These are phyloP conservation scores for Cercospora citrullina DNA, from an alignment of 2,329 filamentous ascomycete species.

Conservation along the genomic window DNA sequence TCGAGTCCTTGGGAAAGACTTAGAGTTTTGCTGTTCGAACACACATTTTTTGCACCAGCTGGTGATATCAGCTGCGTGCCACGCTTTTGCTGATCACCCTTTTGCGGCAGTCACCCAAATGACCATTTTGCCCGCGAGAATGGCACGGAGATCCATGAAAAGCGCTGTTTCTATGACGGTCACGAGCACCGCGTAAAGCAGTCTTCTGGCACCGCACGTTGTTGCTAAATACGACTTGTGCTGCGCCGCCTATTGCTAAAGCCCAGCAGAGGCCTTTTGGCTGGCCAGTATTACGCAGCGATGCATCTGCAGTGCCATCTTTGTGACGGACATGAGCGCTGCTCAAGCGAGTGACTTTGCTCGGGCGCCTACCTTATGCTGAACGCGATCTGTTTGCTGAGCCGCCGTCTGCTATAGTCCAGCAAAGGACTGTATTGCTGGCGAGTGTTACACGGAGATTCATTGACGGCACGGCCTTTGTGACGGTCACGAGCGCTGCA, in stretches of 20 bases:
- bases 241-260: neutral
- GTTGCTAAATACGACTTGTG: neutral
- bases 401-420: too few species aligned
- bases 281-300: neutral
- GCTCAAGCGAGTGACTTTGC: neutral
- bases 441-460: too few species aligned
- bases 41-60: neutral
- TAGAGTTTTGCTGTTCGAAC: slow-evolving; percentile 11
- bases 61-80: neutral
- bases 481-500: too few species aligned
- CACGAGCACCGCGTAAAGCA: neutral
- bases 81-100: neutral
- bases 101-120: neutral
- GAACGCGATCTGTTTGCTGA: too few species aligned
- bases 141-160: neutral
- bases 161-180: neutral
- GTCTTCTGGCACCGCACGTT: neutral
- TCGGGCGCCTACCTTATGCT: too few species aligned
- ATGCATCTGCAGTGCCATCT: neutral
- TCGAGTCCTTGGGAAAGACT: slow-evolving; percentile 2
- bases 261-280: neutral
- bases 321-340: neutral
- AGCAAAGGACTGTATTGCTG: too few species aligned
- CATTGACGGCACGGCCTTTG: too few species aligned
- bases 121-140: neutral